Base-by-base conservation (phyloP, 2,329 filamentous ascomycete genomes). In the Fusarium compactum region DNA sequence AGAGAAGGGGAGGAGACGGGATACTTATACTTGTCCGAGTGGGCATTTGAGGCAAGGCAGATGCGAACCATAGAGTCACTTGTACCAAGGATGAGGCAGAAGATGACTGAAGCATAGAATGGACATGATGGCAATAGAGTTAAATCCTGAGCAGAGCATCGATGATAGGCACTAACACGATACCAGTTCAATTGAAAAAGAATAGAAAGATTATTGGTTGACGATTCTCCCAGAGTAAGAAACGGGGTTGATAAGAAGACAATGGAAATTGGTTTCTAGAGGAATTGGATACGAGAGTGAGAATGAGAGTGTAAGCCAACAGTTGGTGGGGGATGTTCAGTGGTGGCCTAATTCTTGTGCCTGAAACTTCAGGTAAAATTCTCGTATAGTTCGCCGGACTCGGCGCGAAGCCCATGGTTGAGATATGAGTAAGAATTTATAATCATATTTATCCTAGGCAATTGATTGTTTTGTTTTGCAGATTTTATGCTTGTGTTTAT, bases 21-120 rank as follows among this genome's bases (percentile, higher is more conserved):
- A 74, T 75, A 76, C 64, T 75, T 75, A 76, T 75, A 76, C 68
- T 67, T 41, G 58, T 38, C 40, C 12, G 41, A 50, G 45, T 50
- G 22, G 34, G 51, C 22, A 38, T 20, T 46, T 9, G 40, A 56
- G 50, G 29, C 40, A 44, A 67, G 62, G 57, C 45, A 62, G 40
- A 24, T 46, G 32, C 22, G 30, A 29, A 40, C n/a, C 45, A 14
- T 8, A 30, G 61, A 22, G 50, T 63, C 52, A 65, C 63, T 66
- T 61, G 54, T 59, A 58, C 54, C 50, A 29, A 24, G 11, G 20
- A 50, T 43, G 53, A 67, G 62, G 67, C 62, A 67, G 18, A 43
- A 44, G 29, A 30, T 38, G 25, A 20, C 16, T 27, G 20, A 12
- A 20, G 30, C 32, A 40, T 34, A 24, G 25, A 52, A 29, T 40